phyloP scores from a whole-genome alignment of 2,329 filamentous ascomycete genomes.

The Trichoderma citrinoviride region DNA sequence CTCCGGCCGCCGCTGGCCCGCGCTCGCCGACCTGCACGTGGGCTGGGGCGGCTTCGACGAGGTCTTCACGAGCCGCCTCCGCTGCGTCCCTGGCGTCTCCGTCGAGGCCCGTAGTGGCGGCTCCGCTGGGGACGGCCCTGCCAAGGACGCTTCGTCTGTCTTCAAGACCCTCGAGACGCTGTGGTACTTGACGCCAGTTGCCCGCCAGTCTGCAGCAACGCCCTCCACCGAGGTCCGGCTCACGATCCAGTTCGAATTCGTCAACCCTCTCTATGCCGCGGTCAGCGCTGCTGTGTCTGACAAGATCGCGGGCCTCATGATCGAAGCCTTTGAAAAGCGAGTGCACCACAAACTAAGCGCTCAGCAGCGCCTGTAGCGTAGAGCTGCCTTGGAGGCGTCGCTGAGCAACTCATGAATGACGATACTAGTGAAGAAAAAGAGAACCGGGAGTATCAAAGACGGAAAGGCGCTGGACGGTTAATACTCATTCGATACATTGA shows the following conservation, averaged over 20 bases:
- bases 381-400: not conserved
- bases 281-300: constrained; percentile 79
- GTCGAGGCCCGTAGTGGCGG: constrained; percentile 76
- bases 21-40: constrained; percentile 73
- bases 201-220: constrained; percentile 25
- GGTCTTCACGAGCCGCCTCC: constrained; percentile 74
- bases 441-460: not conserved
- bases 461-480: not conserved
- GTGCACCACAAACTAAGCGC: constrained; percentile 51
- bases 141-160: constrained; percentile 45
- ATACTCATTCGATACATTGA: not conserved
- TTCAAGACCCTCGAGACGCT: constrained; percentile 68
- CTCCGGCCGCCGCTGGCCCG: constrained; percentile 59
- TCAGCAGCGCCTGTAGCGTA: constrained; percentile 12
- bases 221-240: constrained; percentile 68
- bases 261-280: constrained; percentile 82
- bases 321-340: constrained; percentile 85
- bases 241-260: constrained; percentile 77
- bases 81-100: constrained; percentile 68
- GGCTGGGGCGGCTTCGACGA: constrained; percentile 85
- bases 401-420: not conserved
- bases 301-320: constrained; percentile 83
- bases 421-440: not conserved
- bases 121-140: constrained; percentile 45
- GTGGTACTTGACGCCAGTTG: constrained; percentile 60